phyloP scores from a whole-genome alignment of 2,329 filamentous ascomycete genomes.

The Fusarium humuli region DNA sequence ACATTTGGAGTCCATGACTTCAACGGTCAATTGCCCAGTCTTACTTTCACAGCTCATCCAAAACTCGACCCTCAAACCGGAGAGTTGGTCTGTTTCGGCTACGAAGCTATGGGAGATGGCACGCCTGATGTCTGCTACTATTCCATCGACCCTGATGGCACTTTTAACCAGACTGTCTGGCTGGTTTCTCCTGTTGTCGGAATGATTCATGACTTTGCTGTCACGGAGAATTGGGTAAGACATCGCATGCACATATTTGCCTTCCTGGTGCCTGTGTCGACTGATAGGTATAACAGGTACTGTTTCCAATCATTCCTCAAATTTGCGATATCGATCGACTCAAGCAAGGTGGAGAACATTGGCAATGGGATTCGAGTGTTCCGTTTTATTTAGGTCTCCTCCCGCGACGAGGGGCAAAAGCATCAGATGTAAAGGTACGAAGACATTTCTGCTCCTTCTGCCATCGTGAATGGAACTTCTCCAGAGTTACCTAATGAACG shows the following conservation, averaged over 20 bases:
- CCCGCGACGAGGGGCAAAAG: not conserved
- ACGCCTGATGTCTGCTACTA: not conserved
- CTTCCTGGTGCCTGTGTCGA: not conserved
- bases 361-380: slow-evolving; percentile 16
- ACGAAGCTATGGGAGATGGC: slow-evolving; percentile 13
- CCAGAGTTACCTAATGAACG: accelerated
- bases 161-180: not conserved
- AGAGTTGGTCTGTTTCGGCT: slow-evolving; percentile 9
- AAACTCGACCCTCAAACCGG: slow-evolving; percentile 9
- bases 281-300: not conserved
- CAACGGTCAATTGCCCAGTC: slow-evolving; percentile 9
- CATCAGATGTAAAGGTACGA: not conserved
- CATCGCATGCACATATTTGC: not conserved
- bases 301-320: slow-evolving; percentile 16
- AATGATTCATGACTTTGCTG: slow-evolving; percentile 23
- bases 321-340: slow-evolving; percentile 9
- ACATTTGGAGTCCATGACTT: slow-evolving; percentile 12
- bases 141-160: not conserved
- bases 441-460: accelerated
- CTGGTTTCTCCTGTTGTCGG: slow-evolving; percentile 11
- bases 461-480: not conserved
- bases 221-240: slow-evolving; percentile 22
- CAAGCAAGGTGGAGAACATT: slow-evolving; percentile 17
- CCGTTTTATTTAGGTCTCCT: not conserved
- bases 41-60: slow-evolving; percentile 21